Percentiles rank a stretch among this genome's conserved stretches.
phyloP scores from a whole-genome alignment of 139 green algal genomes.

The Yamagishiella unicocca region DNA sequence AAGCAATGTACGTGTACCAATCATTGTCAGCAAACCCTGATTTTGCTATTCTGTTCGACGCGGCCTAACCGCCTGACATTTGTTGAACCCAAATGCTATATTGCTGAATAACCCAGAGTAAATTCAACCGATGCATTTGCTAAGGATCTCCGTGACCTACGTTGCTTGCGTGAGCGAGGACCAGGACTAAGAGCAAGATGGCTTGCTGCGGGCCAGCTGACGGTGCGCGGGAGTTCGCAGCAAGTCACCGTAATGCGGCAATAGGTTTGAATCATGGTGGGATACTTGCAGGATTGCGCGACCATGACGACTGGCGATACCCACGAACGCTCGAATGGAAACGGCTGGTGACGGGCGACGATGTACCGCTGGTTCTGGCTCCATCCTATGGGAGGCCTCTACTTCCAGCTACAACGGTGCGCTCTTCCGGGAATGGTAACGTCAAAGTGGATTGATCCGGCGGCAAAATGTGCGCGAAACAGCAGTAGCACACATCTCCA shows the following conservation, averaged over 20 bases:
- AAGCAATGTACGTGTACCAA: too few species aligned
- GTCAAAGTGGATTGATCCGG: background rate
- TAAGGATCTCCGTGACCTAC: background rate
- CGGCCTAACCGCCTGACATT: too few species aligned
- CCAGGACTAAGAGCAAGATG: too few species aligned
- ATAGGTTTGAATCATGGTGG: background rate
- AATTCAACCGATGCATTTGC: background rate
- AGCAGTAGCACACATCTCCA: too few species aligned
- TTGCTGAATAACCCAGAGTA: too few species aligned
- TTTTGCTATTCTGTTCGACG: too few species aligned
- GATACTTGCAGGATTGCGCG: conserved; percentile 11
- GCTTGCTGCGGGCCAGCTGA: conserved; percentile 10
- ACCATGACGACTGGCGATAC: conserved; percentile 39
- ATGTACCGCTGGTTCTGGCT: conserved; percentile 9
- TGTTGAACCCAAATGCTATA: too few species aligned
- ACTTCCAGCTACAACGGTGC: conserved; percentile 26
- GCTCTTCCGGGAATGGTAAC: too few species aligned
- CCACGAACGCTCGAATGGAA: conserved; percentile 5
- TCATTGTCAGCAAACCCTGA: too few species aligned
- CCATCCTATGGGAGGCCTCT: conserved; percentile 17
- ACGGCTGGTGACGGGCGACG: background rate
- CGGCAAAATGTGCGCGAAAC: background rate
- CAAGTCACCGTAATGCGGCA: too few species aligned
- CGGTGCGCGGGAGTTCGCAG: background rate
- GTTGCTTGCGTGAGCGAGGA: too few species aligned